phyloP scores from a whole-genome alignment of 2,329 filamentous ascomycete species.

The Beauveria brongniartii region DNA sequence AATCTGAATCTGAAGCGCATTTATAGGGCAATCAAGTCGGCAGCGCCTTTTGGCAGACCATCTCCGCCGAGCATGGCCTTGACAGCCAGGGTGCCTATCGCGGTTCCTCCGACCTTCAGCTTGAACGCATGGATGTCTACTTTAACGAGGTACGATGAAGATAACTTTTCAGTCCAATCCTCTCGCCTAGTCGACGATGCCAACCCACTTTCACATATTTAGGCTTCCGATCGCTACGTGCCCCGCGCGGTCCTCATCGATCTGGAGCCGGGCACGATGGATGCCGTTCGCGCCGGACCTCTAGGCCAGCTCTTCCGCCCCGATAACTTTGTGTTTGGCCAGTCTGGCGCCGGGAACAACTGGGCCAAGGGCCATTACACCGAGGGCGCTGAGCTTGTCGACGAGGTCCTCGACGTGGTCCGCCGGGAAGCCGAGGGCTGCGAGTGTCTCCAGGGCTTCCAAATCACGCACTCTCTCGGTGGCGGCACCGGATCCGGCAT shows the following conservation, averaged over 20 bases:
- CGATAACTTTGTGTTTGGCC: slow-evolving; percentile 99
- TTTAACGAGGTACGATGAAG: slow-evolving; percentile 60
- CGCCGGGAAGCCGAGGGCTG: slow-evolving; percentile 98
- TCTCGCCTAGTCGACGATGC: background rate
- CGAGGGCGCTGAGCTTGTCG: slow-evolving; percentile 97
- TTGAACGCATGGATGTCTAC: slow-evolving; percentile 99
- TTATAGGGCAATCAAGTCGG: slow-evolving; percentile 97
- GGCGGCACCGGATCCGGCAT: slow-evolving; percentile 99
- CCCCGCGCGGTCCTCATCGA: slow-evolving; percentile 98
- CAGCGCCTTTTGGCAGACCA: slow-evolving; percentile 97
- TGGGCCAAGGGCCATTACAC: slow-evolving; percentile 99
- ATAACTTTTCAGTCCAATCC: too few relatives aligned
- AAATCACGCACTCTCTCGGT: slow-evolving; percentile 99
- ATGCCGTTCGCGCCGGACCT: slow-evolving; percentile 93
- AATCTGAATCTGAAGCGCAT: slow-evolving; percentile 2
- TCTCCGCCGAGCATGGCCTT: slow-evolving; percentile 88
- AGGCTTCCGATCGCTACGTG: slow-evolving; percentile 96
- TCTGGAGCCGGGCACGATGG: slow-evolving; percentile 99
- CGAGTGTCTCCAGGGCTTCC: slow-evolving; percentile 99
- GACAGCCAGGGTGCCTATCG: slow-evolving; percentile 97
- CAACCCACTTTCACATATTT: background rate
- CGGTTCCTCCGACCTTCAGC: slow-evolving; percentile 94
- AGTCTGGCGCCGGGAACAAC: slow-evolving; percentile 99
- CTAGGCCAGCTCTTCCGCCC: slow-evolving; percentile 99
- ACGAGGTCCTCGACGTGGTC: slow-evolving; percentile 95